Evolutionary conservation across 2,329 filamentous ascomycete species (phyloP).

Genomic region (Trichoderma breve): DNA sequence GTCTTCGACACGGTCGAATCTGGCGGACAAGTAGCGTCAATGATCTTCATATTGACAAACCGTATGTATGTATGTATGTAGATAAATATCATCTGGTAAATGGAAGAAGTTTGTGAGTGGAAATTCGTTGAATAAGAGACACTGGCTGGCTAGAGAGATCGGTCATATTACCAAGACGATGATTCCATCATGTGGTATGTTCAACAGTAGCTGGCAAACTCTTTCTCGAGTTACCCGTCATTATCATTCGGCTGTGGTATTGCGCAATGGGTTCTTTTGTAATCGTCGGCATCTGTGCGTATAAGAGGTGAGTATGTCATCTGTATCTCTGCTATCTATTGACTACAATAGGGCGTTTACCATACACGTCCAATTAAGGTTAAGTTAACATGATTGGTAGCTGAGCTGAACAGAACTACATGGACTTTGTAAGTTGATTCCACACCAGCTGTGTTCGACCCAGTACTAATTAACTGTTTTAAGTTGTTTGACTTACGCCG

Average conservation of each 20-base stretch:
- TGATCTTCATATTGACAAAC: neutral
- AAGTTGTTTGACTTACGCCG: neutral
- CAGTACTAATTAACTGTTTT: neutral
- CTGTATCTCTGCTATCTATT: neutral
- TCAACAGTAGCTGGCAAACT: neutral
- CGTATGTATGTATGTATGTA: neutral
- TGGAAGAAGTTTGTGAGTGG: neutral
- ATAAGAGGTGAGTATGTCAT: neutral
- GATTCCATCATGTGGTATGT: neutral
- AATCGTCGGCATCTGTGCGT: neutral
- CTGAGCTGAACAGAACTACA: neutral
- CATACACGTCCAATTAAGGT: neutral
- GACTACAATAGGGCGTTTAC: neutral
- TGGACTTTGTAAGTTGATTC: neutral
- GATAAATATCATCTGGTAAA: neutral
- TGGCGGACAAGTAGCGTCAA: neutral
- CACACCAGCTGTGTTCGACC: neutral
- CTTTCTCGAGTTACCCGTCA: neutral
- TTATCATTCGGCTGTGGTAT: neutral
- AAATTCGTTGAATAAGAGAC: neutral
- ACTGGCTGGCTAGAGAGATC: neutral
- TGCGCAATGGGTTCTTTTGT: neutral
- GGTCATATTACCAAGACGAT: neutral
- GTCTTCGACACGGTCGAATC: neutral
- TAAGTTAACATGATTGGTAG: neutral